Conservation (phyloP, 2,329 filamentous ascomycete species). For the Dactylella cylindrospora region DNA sequence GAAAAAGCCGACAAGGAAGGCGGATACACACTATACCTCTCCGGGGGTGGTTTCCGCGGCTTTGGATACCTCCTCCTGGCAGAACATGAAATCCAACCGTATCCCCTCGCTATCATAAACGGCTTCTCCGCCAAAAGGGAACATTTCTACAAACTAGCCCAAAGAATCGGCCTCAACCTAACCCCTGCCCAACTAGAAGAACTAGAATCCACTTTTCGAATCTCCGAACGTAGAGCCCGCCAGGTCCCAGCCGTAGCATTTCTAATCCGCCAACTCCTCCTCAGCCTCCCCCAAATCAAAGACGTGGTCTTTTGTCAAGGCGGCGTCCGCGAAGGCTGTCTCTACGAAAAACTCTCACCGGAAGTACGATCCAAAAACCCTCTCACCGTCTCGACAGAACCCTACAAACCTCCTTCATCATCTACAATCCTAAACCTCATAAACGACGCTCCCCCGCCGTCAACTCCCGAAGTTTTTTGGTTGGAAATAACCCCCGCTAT, state of each 20-base stretch:
- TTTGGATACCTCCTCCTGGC: constrained; percentile 90
- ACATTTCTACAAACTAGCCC: constrained; percentile 58
- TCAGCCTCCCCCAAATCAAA: constrained; percentile 69
- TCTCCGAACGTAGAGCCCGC: constrained; percentile 74
- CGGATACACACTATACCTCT: constrained; percentile 75
- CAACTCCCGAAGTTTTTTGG: constrained; percentile 53
- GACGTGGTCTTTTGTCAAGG: constrained; percentile 82
- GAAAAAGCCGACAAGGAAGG: constrained; percentile 54
- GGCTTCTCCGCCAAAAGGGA: constrained; percentile 68
- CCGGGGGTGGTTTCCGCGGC: constrained; percentile 84
- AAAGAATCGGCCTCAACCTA: constrained; percentile 48
- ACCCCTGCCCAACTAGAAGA: constrained; percentile 48
- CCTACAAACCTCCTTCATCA: constrained; percentile 58
- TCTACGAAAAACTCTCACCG: constrained; percentile 69
- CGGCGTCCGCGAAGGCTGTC: constrained; percentile 78
- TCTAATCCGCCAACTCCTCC: constrained; percentile 73
- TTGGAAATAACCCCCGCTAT: constrained; percentile 59
- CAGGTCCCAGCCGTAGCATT: constrained; percentile 84
- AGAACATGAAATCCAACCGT: constrained; percentile 70
- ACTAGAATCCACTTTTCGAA: constrained; percentile 60
- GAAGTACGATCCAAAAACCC: constrained; percentile 66
- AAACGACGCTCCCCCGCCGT: constrained; percentile 55
- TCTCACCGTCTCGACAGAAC: constrained; percentile 63
- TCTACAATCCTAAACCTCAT: constrained; percentile 57
- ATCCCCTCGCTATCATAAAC: constrained; percentile 80